Evolutionary conservation across 495 filamentous ascomycete species (phyloP), one percentile per base, ranked within the genome.

Genomic region (Trichoderma orchidacearum): DNA sequence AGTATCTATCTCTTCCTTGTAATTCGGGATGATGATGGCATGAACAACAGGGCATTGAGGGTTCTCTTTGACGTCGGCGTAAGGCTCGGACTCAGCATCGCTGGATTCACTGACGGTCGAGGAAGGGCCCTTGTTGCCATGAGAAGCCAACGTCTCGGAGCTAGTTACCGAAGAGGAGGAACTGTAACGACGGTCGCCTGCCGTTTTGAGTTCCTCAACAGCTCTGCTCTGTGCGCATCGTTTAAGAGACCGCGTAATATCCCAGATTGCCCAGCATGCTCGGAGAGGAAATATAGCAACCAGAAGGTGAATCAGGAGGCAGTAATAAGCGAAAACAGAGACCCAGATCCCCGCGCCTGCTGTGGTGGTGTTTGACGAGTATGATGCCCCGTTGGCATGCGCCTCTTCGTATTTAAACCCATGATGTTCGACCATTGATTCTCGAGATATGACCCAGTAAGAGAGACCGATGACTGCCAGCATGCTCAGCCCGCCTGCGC

Each of bases 1-100:
- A 0, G 78, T 84, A 53, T 83, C 78, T 55, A 83, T 66, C 27
- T 85, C 82, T 61, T 87, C 84, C 58, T 81, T 82, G 67, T 87
- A 87, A 60, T 85, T 85, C 13, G 84, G 84, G 9, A 87, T 68
- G 58, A 87, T 73, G 54, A 87, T 84, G 2, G 81, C 81, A 56
- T 85, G 80, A 13, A 85, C 67, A 21, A 84, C 60, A 4, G 32
- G 32, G 35, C 63, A 67, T 45, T 76, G 69, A 25, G 68, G 63
- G 0, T 65, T 65, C 17, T 62, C 67, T 36, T 76, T 70, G 27
- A 31, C 57, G 35, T 75, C 74, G 54, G 59, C 60, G 32, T 63
- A 68, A n/a, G 8, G 13, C 21, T 55, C 32, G 53, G 53, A 23
- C 41, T 76, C 73, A 8, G 70, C 59, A 54, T 75, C 74, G 50